Evolutionary conservation across 805 yeast genomes (phyloP).

Genomic region (Spathaspora passalidarum): DNA sequence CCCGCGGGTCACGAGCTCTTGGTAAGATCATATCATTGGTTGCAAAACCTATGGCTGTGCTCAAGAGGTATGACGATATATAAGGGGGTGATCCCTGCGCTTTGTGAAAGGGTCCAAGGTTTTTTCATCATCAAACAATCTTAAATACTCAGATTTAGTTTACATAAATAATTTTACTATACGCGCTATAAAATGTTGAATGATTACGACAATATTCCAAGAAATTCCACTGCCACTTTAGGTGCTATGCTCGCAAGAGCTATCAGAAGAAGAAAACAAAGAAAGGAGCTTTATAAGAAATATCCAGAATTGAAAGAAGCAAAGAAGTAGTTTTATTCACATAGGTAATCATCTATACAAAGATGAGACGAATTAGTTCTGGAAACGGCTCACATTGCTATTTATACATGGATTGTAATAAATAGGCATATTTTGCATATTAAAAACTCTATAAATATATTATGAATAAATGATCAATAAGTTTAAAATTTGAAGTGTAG

Average conservation of each 20-base stretch:
- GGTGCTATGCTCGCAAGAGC: conserved; percentile 1
- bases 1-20: background rate
- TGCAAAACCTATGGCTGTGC: background rate
- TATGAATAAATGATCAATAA: too few species aligned
- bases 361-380: too few species aligned
- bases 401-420: too few species aligned
- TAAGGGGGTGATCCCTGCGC: too few species aligned
- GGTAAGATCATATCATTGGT: background rate
- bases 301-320: conserved; percentile 3
- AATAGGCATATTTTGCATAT: too few species aligned
- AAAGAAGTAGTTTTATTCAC: background rate
- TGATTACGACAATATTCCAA: conserved; percentile 1
- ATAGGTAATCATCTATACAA: too few species aligned
- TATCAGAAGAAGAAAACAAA: conserved; percentile 1
- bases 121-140: background rate
- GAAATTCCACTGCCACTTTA: conserved; percentile 3
- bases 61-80: background rate
- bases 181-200: background rate
- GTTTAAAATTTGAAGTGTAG: too few species aligned
- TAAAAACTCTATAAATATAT: too few species aligned
- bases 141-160: background rate
- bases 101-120: background rate
- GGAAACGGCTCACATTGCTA: too few species aligned
- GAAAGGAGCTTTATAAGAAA: conserved; percentile 1
- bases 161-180: background rate